phyloP scores from a whole-genome alignment of 345 rosid genomes.

The Mallotus nudiflorus region DNA sequence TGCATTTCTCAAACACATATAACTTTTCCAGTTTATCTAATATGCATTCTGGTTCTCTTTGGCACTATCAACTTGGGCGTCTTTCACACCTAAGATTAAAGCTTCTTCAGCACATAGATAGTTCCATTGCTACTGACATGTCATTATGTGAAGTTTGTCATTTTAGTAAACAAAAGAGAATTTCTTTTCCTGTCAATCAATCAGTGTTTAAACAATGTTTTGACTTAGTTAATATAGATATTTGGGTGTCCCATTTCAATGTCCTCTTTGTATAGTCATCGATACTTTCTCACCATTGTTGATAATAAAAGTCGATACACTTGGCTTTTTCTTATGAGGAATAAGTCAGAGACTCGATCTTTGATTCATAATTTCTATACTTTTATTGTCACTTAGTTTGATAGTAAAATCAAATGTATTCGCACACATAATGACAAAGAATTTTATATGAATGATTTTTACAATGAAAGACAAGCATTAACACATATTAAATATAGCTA shows the following conservation, averaged over 20 bases:
- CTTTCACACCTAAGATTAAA: neutral
- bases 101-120: neutral
- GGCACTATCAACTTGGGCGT: neutral
- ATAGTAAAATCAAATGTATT: neutral
- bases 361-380: neutral
- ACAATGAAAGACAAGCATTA: neutral
- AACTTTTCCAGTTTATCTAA: neutral
- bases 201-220: neutral
- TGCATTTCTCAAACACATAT: too few relatives aligned
- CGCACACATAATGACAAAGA: neutral
- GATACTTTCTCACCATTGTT: neutral
- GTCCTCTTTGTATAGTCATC: neutral
- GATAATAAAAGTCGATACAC: neutral
- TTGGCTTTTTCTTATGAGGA: neutral
- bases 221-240: neutral
- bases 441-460: neutral
- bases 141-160: too few relatives aligned
- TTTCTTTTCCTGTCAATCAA: neutral
- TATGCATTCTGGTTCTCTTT: neutral
- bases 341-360: neutral
- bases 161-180: neutral
- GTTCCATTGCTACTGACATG: too few relatives aligned
- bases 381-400: neutral
- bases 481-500: neutral
- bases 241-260: neutral